Percentiles rank a stretch among this genome's conserved stretches.
Conservation (phyloP, 306 rosid species). For the Fagus sylvatica region DNA sequence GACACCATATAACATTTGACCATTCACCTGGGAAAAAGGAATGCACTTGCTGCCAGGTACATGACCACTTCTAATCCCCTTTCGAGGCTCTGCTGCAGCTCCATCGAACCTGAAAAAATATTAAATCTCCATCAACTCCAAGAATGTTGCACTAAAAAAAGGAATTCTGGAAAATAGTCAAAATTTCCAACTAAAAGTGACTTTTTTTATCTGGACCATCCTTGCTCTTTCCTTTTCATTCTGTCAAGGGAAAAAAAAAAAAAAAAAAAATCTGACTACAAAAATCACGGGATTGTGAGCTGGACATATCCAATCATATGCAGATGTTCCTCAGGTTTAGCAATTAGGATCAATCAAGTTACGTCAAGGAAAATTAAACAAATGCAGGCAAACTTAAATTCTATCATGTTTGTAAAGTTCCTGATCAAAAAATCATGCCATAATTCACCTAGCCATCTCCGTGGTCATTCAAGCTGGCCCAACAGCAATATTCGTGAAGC, state of each 20-base stretch:
- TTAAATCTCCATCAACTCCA: constrained; percentile 33
- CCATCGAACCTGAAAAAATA: constrained; percentile 72
- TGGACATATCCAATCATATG: not conserved
- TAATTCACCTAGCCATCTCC: not conserved
- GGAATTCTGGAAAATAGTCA: not conserved
- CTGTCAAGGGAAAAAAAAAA: not conserved
- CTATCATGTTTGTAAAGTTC: not conserved
- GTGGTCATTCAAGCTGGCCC: not conserved
- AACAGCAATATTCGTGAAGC: not conserved
- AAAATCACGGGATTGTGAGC: not conserved
- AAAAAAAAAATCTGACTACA: too few relatives aligned
- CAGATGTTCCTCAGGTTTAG: not conserved
- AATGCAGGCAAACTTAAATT: not conserved
- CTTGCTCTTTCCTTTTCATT: not conserved
- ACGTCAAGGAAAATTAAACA: not conserved
- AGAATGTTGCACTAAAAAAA: not conserved
- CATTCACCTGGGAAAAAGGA: constrained; percentile 70
- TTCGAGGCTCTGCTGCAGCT: constrained; percentile 75
- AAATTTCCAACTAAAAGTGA: not conserved
- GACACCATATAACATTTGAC: constrained; percentile 4
- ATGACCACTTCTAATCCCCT: constrained; percentile 90
- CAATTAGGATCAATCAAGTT: not conserved
- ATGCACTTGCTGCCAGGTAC: constrained; percentile 92
- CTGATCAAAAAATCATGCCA: not conserved
- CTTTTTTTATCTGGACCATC: not conserved